Percentiles rank a stretch among this genome's conserved stretches.
Evolutionary conservation across 768 basidiomycete genomes (phyloP).

Genomic region (Tylopilus plumbeoviolaceoides): DNA sequence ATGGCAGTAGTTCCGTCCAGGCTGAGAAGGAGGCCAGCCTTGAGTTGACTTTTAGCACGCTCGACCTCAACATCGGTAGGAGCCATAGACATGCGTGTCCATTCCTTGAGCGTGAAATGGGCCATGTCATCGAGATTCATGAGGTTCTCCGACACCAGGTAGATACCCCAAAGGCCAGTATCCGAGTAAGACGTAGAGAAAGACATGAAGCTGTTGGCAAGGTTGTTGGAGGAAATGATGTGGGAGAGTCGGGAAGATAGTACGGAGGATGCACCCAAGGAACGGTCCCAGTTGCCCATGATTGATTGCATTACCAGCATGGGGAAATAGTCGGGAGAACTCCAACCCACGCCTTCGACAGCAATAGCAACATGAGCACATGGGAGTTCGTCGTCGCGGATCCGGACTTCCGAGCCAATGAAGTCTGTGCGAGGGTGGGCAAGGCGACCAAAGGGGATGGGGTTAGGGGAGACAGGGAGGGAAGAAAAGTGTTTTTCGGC

Average conservation of each 20-base stretch:
- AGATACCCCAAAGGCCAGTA: slow-evolving; percentile 98
- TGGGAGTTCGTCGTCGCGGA: slow-evolving; percentile 87
- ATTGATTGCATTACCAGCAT: slow-evolving; percentile 98
- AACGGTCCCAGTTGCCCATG: slow-evolving; percentile 99
- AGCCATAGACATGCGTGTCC: slow-evolving; percentile 89
- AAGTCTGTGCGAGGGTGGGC: slow-evolving; percentile 78
- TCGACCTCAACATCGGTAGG: slow-evolving; percentile 88
- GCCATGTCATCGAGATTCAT: slow-evolving; percentile 89
- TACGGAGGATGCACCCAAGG: slow-evolving; percentile 84
- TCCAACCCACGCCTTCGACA: slow-evolving; percentile 97
- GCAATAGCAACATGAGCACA: slow-evolving; percentile 95
- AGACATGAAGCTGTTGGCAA: slow-evolving; percentile 99
- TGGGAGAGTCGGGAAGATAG: slow-evolving; percentile 90
- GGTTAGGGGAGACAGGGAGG: slow-evolving; percentile 83
- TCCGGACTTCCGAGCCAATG: slow-evolving; percentile 90
- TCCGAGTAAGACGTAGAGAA: slow-evolving; percentile 99
- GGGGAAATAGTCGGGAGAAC: slow-evolving; percentile 97
- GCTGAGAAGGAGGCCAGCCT: slow-evolving; percentile 85
- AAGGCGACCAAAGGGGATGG: slow-evolving; percentile 81
- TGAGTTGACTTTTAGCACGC: slow-evolving; percentile 97
- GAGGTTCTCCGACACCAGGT: slow-evolving; percentile 92
- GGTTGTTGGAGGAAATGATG: slow-evolving; percentile 87
- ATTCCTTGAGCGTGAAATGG: slow-evolving; percentile 94
- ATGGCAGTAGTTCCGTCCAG: slow-evolving; percentile 96
- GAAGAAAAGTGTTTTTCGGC: slow-evolving; percentile 91